Conservation (phyloP, 371 early-diverging fungal genomes). For the Smittium mucronatum region DNA sequence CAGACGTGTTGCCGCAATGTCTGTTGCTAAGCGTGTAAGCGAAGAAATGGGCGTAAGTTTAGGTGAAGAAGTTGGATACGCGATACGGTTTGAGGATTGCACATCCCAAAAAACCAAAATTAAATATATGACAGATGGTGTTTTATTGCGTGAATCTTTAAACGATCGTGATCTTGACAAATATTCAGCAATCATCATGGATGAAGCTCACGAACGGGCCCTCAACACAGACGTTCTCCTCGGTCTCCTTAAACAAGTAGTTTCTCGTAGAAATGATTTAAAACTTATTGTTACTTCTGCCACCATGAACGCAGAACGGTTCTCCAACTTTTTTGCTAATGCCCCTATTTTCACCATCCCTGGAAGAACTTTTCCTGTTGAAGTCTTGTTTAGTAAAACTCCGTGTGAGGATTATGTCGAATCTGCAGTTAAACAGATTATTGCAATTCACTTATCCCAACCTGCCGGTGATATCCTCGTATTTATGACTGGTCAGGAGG, state of each 20-base stretch:
- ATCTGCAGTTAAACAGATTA: conserved; percentile 75
- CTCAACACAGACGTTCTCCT: conserved; percentile 95
- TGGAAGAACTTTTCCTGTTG: conserved; percentile 94
- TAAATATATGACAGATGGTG: conserved; percentile 99
- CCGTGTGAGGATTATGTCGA: conserved; percentile 92
- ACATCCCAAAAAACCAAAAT: conserved; percentile 76
- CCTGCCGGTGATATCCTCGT: conserved; percentile 87
- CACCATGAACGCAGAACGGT: conserved; percentile 87
- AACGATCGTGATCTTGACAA: conserved; percentile 75
- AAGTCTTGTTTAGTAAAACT: conserved; percentile 77
- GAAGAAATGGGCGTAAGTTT: conserved; percentile 78
- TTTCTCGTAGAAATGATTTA: conserved; percentile 66
- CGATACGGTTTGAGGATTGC: conserved; percentile 94
- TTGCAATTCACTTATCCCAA: conserved; percentile 77
- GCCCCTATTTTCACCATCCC: conserved; percentile 87
- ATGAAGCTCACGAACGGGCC: conserved; percentile 98
- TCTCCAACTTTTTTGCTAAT: conserved; percentile 84
- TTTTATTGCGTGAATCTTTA: conserved; percentile 86
- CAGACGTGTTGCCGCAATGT: conserved; percentile 96
- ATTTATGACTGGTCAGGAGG: conserved; percentile 98
- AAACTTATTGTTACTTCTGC: conserved; percentile 94
- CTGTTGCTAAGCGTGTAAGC: conserved; percentile 95
- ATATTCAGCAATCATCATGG: conserved; percentile 90
- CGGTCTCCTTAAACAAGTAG: conserved; percentile 75
- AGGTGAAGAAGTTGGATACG: conserved; percentile 83